A percentile compares a stretch with the other conserved stretches of the same genome.
Evolutionary conservation across 257 asterid species (phyloP).

Genomic region (Haberlea rhodopensis): DNA sequence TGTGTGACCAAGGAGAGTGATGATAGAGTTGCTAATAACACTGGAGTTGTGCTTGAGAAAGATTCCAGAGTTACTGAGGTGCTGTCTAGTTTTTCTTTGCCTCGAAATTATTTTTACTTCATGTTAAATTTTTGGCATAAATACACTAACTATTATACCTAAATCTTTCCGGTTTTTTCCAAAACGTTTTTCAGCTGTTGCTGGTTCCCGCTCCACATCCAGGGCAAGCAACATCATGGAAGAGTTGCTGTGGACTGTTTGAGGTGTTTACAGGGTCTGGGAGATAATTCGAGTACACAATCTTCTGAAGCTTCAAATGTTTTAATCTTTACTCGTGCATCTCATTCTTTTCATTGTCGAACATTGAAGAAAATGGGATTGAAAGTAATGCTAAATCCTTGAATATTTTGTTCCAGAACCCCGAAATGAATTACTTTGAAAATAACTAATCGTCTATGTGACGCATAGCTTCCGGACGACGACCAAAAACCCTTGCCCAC

Average conservation of each 20-base stretch:
- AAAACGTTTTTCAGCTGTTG: constrained; percentile 35
- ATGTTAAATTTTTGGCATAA: not conserved
- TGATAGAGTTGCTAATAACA: constrained; percentile 22
- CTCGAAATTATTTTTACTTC: no score
- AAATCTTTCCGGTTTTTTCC: not conserved
- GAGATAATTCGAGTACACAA: constrained; percentile 38
- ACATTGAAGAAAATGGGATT: not conserved
- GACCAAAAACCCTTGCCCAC: no score
- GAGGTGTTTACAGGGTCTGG: constrained; percentile 56
- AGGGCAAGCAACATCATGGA: constrained; percentile 42
- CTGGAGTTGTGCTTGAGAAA: constrained; percentile 16
- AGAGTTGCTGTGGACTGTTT: constrained; percentile 71
- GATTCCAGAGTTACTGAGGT: constrained; percentile 49
- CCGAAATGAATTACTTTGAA: not conserved
- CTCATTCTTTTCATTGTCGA: not conserved
- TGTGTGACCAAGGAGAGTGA: constrained; percentile 28
- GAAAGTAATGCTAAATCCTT: not conserved
- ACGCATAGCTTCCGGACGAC: no score
- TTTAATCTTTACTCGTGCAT: no score
- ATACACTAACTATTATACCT: not conserved
- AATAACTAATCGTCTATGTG: no score
- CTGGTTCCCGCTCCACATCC: constrained; percentile 34
- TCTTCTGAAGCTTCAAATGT: not conserved
- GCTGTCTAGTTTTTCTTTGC: no score
- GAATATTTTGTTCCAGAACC: not conserved